Conservation (phyloP, 306 rosid species). For the Acmispon strigosus region DNA sequence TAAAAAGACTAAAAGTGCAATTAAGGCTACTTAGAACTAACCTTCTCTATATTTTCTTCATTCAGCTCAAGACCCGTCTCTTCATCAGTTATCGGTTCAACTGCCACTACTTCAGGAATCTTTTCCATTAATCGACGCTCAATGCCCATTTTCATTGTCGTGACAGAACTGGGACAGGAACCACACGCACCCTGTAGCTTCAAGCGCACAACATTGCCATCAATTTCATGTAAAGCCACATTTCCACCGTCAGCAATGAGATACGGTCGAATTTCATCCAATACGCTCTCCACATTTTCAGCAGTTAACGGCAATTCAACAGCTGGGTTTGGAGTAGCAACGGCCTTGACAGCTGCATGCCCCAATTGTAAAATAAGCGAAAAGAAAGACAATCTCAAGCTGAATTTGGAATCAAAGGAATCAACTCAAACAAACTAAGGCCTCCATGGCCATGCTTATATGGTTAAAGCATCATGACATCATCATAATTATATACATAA, state of each 20-base stretch:
- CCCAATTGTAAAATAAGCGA: not conserved
- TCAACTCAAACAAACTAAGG: not conserved
- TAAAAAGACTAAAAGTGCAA: no score
- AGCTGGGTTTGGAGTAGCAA: slow-evolving; percentile 73
- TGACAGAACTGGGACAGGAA: slow-evolving; percentile 90
- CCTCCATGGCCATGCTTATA: not conserved
- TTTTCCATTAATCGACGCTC: slow-evolving; percentile 93
- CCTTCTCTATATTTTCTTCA: slow-evolving; percentile 86
- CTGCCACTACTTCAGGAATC: slow-evolving; percentile 89
- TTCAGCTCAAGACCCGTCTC: slow-evolving; percentile 87
- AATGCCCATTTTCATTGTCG: slow-evolving; percentile 94
- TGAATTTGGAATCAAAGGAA: not conserved
- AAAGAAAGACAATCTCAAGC: not conserved
- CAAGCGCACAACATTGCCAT: slow-evolving; percentile 84
- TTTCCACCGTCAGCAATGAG: slow-evolving; percentile 89
- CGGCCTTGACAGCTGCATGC: slow-evolving; percentile 55
- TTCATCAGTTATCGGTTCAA: slow-evolving; percentile 76
- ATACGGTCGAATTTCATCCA: slow-evolving; percentile 85
- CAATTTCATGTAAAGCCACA: slow-evolving; percentile 86
- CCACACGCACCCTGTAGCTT: slow-evolving; percentile 99
- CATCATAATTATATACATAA: not conserved
- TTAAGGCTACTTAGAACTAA: slow-evolving; percentile 20
- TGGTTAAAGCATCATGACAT: not conserved
- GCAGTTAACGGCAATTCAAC: slow-evolving; percentile 80
- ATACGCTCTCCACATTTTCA: slow-evolving; percentile 66